Base-by-base conservation (phyloP, 768 basidiomycete species). In the Strobilomyces dryophilus region DNA sequence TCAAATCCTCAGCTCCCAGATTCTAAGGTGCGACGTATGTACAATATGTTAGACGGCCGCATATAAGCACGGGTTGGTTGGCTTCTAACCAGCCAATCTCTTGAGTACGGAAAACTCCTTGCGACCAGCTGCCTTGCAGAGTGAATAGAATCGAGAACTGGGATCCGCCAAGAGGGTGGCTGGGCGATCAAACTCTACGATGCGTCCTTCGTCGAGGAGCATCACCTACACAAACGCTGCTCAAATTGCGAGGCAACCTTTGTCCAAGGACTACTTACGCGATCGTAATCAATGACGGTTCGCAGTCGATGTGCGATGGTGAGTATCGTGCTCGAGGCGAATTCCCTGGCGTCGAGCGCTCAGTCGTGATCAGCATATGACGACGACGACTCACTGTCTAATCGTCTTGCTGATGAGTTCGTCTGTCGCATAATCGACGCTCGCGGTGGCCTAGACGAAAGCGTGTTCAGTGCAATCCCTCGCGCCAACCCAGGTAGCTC, bases 371-470 rank as follows among this genome's bases (percentile, higher is more conserved):
- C 32, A 44, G 20, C 18, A 27, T 14, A 34, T 40, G 5, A 11
- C 2, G 2, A 48, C 17, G 15, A 4, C 17, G 36, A 74, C 84
- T 65, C 63, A 91, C 89, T 84, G 81, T 73, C 87, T 72, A 41
- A 91, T 91, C 4, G 88, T 89, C 64, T 86, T 86, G 35, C 85
- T 78, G 59, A 91, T 94, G 4, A 93, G 76, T 63, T 92, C 90
- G 65, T 95, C 92, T 0, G 92, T 93, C 20, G 89, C 89, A 66
- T 92, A 89, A 65, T 91, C 89, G 44, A 90, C 89, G 56, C 79
- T 81, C 43, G 87, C 85, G 39, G 86, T 85, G 36, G 85, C 86
- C 85, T 85, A 45, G 51, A 37, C 26, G 18, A 35, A 18, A 24
- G 24, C 24, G 24, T 7, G 14, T 20, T 29, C 35, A 45, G 8